These are phyloP conservation scores for Epichloe baconii DNA, from an alignment of 2,329 filamentous ascomycete genomes.

Conservation along the genomic window DNA sequence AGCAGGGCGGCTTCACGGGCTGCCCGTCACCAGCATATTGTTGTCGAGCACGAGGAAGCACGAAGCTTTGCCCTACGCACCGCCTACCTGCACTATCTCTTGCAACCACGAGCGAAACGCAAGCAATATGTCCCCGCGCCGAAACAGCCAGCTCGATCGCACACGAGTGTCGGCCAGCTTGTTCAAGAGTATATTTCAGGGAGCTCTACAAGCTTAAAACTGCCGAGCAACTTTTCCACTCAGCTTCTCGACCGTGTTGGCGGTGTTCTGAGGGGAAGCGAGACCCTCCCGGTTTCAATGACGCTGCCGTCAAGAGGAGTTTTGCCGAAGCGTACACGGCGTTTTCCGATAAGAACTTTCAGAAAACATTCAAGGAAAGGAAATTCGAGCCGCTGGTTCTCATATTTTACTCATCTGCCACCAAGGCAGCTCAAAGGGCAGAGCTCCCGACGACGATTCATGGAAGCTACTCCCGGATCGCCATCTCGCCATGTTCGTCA, in stretches of 20 bases:
- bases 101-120: conserved; percentile 80
- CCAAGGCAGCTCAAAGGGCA: conserved; percentile 67
- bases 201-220: conserved; percentile 37
- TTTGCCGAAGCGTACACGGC: conserved; percentile 92
- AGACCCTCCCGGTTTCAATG: conserved; percentile 77
- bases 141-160: conserved; percentile 45
- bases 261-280: conserved; percentile 66
- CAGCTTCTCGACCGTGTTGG: conserved; percentile 59
- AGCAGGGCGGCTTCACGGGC: conserved; percentile 28
- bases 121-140: conserved; percentile 69
- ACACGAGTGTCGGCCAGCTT: conserved; percentile 70
- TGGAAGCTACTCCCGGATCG: conserved; percentile 90
- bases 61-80: conserved; percentile 84
- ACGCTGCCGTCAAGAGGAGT: conserved; percentile 80
- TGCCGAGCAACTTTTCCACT: conserved; percentile 41
- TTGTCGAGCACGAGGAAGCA: conserved; percentile 61
- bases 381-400: conserved; percentile 85
- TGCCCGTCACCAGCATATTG: conserved; percentile 26
- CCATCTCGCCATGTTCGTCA: conserved; percentile 87
- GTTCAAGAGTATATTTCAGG: conserved; percentile 68
- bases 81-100: conserved; percentile 82
- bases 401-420: conserved; percentile 92
- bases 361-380: conserved; percentile 83
- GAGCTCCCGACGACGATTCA: conserved; percentile 64
- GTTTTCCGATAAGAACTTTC: conserved; percentile 78